A percentile compares a stretch with the other conserved stretches of the same genome.
These are phyloP conservation scores for Penicillium turbatum DNA, from an alignment of 495 filamentous ascomycete genomes.

Conservation along the genomic window DNA sequence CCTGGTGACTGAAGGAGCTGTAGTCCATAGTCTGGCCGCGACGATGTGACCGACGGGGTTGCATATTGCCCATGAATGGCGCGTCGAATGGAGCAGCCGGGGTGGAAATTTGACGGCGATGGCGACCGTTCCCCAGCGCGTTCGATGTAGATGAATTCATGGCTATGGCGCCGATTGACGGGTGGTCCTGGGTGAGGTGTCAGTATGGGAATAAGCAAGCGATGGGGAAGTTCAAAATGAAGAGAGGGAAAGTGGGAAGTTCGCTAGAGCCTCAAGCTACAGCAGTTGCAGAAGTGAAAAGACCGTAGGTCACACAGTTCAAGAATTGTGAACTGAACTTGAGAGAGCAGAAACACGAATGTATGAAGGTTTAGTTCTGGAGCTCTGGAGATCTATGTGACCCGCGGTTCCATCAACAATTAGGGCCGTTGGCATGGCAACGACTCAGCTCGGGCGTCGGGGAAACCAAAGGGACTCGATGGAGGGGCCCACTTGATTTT, in stretches of 20 bases:
- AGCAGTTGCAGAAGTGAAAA: not conserved
- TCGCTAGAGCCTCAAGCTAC: conserved; percentile 21
- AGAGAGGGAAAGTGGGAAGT: conserved; percentile 22
- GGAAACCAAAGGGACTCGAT: conserved; percentile 28
- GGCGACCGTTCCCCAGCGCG: conserved; percentile 44
- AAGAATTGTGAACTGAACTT: conserved; percentile 12
- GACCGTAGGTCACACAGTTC: conserved; percentile 8
- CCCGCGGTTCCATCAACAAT: conserved; percentile 46
- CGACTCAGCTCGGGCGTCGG: conserved; percentile 28
- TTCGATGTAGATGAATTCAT: conserved; percentile 24
- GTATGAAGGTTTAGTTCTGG: conserved; percentile 19
- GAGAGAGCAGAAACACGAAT: conserved; percentile 31
- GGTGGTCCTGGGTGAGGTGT: conserved; percentile 34
- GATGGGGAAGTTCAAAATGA: conserved; percentile 11
- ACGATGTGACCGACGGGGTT: conserved; percentile 49
- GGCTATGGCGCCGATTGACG: conserved; percentile 25
- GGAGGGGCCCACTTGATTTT: conserved; percentile 17
- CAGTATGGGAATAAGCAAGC: conserved; percentile 35
- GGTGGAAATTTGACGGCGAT: conserved; percentile 86
- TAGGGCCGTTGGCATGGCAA: conserved; percentile 42
- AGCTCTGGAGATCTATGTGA: conserved; percentile 35
- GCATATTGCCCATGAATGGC: conserved; percentile 25
- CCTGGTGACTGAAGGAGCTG: conserved; percentile 47
- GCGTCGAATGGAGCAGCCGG: conserved; percentile 64
- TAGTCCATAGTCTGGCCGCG: conserved; percentile 78